phyloP scores from a whole-genome alignment of 2,329 filamentous ascomycete species.

The Paecilomyces formosus region DNA sequence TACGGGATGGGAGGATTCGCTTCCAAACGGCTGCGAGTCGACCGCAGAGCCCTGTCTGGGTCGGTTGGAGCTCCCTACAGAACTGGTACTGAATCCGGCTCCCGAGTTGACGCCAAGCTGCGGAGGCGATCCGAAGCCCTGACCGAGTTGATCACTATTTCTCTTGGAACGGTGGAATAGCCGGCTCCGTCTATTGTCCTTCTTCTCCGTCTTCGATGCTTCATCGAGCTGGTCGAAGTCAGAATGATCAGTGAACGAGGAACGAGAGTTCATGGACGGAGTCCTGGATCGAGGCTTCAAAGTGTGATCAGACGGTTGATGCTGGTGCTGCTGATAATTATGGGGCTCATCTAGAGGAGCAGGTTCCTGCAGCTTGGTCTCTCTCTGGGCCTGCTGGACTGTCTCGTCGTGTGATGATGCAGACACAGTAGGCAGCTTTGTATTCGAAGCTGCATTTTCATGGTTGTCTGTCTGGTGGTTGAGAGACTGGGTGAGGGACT shows the following conservation, averaged over 20 bases:
- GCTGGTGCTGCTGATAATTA: slow-evolving; percentile 18
- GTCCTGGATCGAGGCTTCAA: slow-evolving; percentile 66
- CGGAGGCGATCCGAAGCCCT: slow-evolving; percentile 36
- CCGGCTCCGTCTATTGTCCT: slow-evolving; percentile 65
- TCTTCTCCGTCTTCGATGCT: slow-evolving; percentile 46
- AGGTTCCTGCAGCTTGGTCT: slow-evolving; percentile 32
- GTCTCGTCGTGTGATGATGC: slow-evolving; percentile 19
- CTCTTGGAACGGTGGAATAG: slow-evolving; percentile 56
- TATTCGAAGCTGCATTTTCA: slow-evolving; percentile 25
- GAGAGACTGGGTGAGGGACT: slow-evolving; percentile 16
- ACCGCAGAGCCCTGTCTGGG: slow-evolving; percentile 39
- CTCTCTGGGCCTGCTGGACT: slow-evolving; percentile 8
- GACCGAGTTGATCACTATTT: slow-evolving; percentile 46
- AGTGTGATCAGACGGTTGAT: slow-evolving; percentile 41
- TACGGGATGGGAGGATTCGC: slow-evolving; percentile 29
- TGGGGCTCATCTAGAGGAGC: slow-evolving; percentile 9
- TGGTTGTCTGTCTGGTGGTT: slow-evolving; percentile 18
- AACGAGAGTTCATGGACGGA: slow-evolving; percentile 65
- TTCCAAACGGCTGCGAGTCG: slow-evolving; percentile 33
- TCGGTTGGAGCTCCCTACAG: slow-evolving; percentile 54
- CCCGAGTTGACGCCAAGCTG: slow-evolving; percentile 56
- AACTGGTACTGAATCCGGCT: slow-evolving; percentile 60
- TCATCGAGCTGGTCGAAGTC: slow-evolving; percentile 71
- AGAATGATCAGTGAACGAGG: slow-evolving; percentile 68
- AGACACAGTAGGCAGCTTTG: slow-evolving; percentile 22